Percentiles rank a stretch among this genome's conserved stretches.
Evolutionary conservation across 805 yeast species (phyloP).

Genomic region (Saccharomyces paradoxus): DNA sequence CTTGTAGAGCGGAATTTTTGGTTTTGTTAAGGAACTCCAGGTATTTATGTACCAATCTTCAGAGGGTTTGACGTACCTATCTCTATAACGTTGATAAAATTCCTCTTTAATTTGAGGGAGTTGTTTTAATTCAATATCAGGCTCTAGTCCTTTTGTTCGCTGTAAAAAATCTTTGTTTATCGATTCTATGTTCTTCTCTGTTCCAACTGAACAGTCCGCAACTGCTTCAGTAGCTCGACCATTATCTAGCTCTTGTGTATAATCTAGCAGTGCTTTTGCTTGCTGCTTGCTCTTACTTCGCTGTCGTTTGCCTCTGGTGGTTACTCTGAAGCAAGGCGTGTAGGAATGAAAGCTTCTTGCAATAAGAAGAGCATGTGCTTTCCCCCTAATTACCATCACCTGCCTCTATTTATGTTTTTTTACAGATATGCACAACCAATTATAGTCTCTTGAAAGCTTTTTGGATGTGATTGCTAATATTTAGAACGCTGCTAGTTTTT

Average conservation of each 20-base stretch:
- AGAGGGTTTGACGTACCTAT: constrained; percentile 21
- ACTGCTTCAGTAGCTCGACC: not conserved
- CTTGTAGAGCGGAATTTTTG: not conserved
- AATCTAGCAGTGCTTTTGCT: not conserved
- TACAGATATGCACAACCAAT: not conserved
- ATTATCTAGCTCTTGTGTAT: not conserved
- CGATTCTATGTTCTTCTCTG: constrained; percentile 7
- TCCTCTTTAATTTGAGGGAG: constrained; percentile 15
- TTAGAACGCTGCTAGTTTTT: not conserved
- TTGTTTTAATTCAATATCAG: constrained; percentile 22
- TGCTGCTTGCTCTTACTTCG: not conserved
- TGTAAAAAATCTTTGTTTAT: constrained; percentile 15
- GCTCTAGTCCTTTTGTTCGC: constrained; percentile 24
- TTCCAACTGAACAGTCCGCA: not conserved
- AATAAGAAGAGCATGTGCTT: not conserved
- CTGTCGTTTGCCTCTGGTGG: not conserved
- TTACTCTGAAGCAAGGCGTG: not conserved
- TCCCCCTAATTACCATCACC: not conserved
- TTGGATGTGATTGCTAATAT: not conserved
- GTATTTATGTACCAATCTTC: constrained; percentile 14
- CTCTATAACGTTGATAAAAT: constrained; percentile 12
- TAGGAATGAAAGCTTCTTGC: not conserved
- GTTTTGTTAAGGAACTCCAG: not conserved
- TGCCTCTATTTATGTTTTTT: not conserved
- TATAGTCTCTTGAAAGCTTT: not conserved